phyloP scores from a whole-genome alignment of 139 green algal genomes.

The Chlamydomonas sphaeroides region DNA sequence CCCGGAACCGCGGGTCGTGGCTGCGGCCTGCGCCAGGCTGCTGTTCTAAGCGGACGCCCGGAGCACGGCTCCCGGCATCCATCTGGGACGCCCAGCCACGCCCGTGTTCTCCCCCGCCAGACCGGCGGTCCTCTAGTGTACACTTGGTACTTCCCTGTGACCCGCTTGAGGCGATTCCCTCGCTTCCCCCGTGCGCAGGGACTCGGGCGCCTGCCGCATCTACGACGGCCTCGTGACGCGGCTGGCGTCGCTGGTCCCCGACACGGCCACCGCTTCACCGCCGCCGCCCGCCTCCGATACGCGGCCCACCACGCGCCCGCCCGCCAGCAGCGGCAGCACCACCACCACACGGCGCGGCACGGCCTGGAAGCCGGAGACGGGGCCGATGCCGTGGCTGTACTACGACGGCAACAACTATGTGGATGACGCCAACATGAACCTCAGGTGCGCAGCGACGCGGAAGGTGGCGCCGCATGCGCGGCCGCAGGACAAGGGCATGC shows the following conservation, averaged over 20 bases:
- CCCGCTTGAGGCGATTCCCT: too few species aligned
- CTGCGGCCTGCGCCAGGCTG: too few species aligned
- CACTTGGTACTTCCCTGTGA: too few species aligned
- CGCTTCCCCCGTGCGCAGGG: too few species aligned
- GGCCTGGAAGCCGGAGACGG: constrained; percentile 40
- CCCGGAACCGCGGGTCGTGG: too few species aligned
- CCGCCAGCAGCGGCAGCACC: too few species aligned
- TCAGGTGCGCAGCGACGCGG: constrained; percentile 32
- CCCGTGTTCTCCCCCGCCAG: too few species aligned
- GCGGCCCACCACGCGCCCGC: not conserved
- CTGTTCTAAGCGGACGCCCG: too few species aligned
- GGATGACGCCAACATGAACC: constrained; percentile 45
- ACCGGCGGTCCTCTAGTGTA: too few species aligned
- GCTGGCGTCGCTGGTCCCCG: not conserved
- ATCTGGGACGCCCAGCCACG: too few species aligned
- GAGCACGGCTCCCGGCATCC: too few species aligned
- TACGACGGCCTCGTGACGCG: constrained; percentile 50
- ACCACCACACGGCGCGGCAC: not conserved
- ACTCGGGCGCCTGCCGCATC: constrained; percentile 40
- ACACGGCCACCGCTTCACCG: not conserved
- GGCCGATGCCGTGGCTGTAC: constrained; percentile 63
- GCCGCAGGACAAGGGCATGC: not conserved
- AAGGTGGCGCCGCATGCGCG: not conserved
- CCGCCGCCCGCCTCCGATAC: constrained; percentile 2
- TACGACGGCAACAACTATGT: constrained; percentile 56